A percentile compares a stretch with the other conserved stretches of the same genome.
phyloP scores from a whole-genome alignment of 352 stramenopile genomes.

The Phytophthora sansomeana region DNA sequence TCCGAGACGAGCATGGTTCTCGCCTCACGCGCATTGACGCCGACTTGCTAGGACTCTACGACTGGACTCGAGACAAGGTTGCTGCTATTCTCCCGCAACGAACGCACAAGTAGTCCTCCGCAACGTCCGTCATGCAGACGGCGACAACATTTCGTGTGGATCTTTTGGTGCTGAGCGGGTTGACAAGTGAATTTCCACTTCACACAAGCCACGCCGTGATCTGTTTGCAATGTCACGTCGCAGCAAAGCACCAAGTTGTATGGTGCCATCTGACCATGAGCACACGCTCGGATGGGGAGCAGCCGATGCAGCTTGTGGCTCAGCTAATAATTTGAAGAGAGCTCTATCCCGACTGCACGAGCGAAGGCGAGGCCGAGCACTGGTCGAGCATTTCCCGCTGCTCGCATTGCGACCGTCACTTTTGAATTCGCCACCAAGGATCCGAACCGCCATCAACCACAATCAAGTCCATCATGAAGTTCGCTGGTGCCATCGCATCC shows the following conservation, averaged over 20 bases:
- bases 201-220: conserved; percentile 1
- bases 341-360: conserved; percentile 36
- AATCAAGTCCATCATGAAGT: conserved; percentile 28
- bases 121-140: conserved; percentile 3
- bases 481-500: conserved; percentile 20
- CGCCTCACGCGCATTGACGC: conserved; percentile 44
- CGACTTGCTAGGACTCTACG: conserved; percentile 66
- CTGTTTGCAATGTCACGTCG: conserved; percentile 11
- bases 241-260: conserved; percentile 1
- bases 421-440: conserved; percentile 22
- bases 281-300: conserved; percentile 26
- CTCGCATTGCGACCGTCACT: conserved; percentile 22
- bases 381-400: conserved; percentile 1
- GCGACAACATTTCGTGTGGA: conserved; percentile 12
- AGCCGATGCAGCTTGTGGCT: conserved; percentile 15
- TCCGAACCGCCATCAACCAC: not conserved
- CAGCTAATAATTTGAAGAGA: conserved; percentile 17
- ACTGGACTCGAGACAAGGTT: conserved; percentile 62
- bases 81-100: conserved; percentile 8
- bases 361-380: conserved; percentile 13
- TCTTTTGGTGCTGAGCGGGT: conserved; percentile 16
- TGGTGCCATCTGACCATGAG: conserved; percentile 23
- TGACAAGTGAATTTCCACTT: conserved; percentile 5
- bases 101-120: conserved; percentile 1
- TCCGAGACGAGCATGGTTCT: conserved; percentile 44